These are phyloP conservation scores for Candida tammaniensis DNA, from an alignment of 805 yeast species.

Conservation along the genomic window DNA sequence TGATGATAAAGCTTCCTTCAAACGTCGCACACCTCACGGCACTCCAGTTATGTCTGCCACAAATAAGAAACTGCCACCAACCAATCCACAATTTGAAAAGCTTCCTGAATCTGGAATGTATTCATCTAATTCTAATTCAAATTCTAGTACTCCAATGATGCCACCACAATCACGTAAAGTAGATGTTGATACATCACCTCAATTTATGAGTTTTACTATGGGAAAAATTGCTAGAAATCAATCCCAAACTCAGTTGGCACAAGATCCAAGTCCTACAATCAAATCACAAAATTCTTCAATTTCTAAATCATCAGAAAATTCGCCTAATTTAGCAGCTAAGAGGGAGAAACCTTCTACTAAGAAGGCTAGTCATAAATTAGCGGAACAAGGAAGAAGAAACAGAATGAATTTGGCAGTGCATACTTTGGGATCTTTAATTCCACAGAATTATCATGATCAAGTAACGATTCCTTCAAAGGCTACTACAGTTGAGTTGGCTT, in stretches of 20 bases:
- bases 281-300: conserved; percentile 14
- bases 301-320: conserved; percentile 17
- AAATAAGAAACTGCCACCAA: conserved; percentile 8
- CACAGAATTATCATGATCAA: conserved; percentile 55
- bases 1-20: conserved; percentile 25
- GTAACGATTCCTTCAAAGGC: conserved; percentile 81
- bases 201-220: conserved; percentile 48
- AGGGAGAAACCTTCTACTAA: conserved; percentile 40
- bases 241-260: conserved; percentile 3
- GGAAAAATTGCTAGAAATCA: conserved; percentile 40
- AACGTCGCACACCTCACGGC: conserved; percentile 43
- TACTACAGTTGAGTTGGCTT: conserved; percentile 90
- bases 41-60: conserved; percentile 34
- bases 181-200: conserved; percentile 19
- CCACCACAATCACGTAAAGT: conserved; percentile 36
- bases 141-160: conserved; percentile 29
- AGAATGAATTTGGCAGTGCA: conserved; percentile 85
- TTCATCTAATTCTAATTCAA: conserved; percentile 6
- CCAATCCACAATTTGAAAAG: conserved; percentile 22
- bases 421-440: conserved; percentile 68
- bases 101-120: conserved; percentile 24
- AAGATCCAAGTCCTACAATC: conserved; percentile 8
- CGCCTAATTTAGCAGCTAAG: conserved; percentile 18
- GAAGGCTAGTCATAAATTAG: conserved; percentile 79
- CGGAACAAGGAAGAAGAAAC: conserved; percentile 95